Evolutionary conservation across 2,329 filamentous ascomycete species (phyloP).

Genomic region (Aureobasidium sp.): DNA sequence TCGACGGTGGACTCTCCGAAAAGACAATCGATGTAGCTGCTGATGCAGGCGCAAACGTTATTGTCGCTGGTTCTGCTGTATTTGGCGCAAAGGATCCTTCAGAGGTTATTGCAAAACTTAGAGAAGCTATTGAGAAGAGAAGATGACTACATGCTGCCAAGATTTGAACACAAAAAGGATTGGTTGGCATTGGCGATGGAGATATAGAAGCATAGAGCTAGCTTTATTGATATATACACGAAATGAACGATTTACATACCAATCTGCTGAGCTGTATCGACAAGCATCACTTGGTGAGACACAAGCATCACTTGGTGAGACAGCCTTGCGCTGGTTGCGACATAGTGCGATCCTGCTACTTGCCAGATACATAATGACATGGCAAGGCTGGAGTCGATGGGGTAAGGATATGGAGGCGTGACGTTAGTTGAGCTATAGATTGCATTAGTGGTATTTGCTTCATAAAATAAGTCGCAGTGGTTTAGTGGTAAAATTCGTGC

Average conservation of each 20-base stretch:
- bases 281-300: too few species aligned
- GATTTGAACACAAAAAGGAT: background rate
- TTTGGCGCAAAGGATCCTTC: constrained; percentile 92
- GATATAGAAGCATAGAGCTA: background rate
- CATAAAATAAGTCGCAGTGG: constrained; percentile 17
- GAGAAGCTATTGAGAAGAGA: constrained; percentile 79
- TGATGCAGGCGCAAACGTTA: constrained; percentile 96
- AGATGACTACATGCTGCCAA: constrained; percentile 28
- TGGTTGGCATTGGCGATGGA: background rate
- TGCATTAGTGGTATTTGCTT: background rate
- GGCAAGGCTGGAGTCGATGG: too few species aligned
- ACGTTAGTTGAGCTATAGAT: too few species aligned
- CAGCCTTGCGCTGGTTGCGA: too few species aligned
- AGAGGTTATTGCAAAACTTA: constrained; percentile 85
- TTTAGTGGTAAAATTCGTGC: constrained; percentile 23
- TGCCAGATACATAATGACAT: too few species aligned
- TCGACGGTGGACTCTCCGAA: constrained; percentile 91
- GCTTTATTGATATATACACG: too few species aligned
- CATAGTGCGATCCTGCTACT: too few species aligned
- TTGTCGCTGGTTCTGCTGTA: constrained; percentile 95
- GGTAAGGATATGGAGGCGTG: too few species aligned
- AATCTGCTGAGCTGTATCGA: too few species aligned
- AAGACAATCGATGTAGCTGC: constrained; percentile 94
- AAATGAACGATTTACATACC: too few species aligned
- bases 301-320: too few species aligned